A percentile compares a stretch with the other conserved stretches of the same genome.
Evolutionary conservation across 2,329 filamentous ascomycete genomes (phyloP).

Genomic region (Lasiodiplodia sp.): DNA sequence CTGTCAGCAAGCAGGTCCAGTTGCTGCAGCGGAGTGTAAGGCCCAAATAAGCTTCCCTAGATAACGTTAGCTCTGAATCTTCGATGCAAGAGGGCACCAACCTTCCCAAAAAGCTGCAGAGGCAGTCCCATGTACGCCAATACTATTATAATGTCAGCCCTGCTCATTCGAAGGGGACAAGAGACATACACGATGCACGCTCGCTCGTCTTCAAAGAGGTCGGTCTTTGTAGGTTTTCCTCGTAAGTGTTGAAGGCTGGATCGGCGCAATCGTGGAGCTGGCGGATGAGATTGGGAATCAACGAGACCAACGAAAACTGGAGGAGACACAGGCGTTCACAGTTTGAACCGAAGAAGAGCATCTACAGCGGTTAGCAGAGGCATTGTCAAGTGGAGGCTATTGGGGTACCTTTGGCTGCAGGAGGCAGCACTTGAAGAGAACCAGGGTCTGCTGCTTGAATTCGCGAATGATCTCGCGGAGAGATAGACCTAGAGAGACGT

Average conservation of each 20-base stretch:
- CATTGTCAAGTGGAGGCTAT: neutral
- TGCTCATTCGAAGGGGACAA: neutral
- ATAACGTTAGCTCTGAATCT: neutral
- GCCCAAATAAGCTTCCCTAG: constrained; percentile 90
- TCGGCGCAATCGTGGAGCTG: constrained; percentile 95
- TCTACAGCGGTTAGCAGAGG: constrained; percentile 61
- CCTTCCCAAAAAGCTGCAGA: constrained; percentile 93
- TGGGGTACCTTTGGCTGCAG: constrained; percentile 85
- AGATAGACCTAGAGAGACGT: constrained; percentile 63
- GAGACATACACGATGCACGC: constrained; percentile 71
- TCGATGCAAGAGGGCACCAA: constrained; percentile 42
- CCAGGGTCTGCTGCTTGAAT: constrained; percentile 92
- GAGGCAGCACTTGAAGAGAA: constrained; percentile 91
- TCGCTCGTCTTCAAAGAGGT: constrained; percentile 92
- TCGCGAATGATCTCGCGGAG: constrained; percentile 90
- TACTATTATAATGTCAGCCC: constrained; percentile 56
- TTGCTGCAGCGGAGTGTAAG: constrained; percentile 95
- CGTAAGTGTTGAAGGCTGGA: constrained; percentile 86
- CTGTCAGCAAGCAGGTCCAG: constrained; percentile 92
- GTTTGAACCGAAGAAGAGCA: constrained; percentile 88
- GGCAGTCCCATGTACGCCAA: constrained; percentile 94
- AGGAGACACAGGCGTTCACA: constrained; percentile 27
- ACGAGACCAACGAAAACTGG: constrained; percentile 89
- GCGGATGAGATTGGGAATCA: constrained; percentile 91
- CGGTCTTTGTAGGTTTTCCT: constrained; percentile 75